Percentiles rank a stretch among this genome's conserved stretches.
phyloP scores from a whole-genome alignment of 768 basidiomycete genomes.

The Mycena epipterygia region DNA sequence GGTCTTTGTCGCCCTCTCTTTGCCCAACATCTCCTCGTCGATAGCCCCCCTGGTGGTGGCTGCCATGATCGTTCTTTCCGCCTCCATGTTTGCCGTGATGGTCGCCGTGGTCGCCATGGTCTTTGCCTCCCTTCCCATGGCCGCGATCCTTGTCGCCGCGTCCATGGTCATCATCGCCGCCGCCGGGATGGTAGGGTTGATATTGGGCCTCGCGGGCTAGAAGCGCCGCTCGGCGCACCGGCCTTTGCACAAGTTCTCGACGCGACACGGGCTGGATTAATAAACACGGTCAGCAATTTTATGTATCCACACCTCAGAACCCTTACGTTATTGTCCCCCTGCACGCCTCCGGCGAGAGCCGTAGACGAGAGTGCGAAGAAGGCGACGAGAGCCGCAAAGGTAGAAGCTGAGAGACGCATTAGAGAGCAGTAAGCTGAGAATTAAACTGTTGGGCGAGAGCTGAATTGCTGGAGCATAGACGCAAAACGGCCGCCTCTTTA shows the following conservation, averaged over 20 bases:
- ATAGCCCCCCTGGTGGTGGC: too few species aligned
- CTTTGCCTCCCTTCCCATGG: too few species aligned
- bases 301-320: neutral
- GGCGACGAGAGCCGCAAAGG: constrained; percentile 13
- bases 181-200: too few species aligned
- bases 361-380: constrained; percentile 13
- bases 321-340: neutral
- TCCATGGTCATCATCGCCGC: neutral
- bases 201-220: neutral
- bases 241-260: neutral
- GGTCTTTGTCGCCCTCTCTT: too few species aligned
- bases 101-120: neutral
- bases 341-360: neutral
- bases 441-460: constrained; percentile 4
- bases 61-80: too few species aligned
- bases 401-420: constrained; percentile 14
- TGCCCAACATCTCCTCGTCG: too few species aligned
- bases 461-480: constrained; percentile 16
- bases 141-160: too few species aligned
- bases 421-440: neutral
- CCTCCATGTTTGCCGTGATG: too few species aligned
- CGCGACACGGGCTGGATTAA: neutral
- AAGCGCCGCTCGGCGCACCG: neutral
- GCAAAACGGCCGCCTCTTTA: neutral
- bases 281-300: neutral